Evolutionary conservation across 305 asterid species (phyloP).

Genomic region (Lippia alba): DNA sequence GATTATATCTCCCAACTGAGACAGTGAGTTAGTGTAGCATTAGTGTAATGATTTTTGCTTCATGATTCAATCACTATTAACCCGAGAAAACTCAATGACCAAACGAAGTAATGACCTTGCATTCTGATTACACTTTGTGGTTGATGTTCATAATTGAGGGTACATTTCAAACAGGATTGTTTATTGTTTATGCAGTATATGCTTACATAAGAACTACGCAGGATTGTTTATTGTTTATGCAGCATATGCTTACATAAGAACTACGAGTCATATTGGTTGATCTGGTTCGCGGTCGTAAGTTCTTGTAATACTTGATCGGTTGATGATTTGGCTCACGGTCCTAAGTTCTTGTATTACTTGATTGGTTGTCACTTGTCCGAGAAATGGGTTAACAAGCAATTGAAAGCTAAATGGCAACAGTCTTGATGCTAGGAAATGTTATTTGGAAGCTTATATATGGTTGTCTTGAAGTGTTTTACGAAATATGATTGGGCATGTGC

Average conservation of each 20-base stretch:
- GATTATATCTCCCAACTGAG: slow-evolving; percentile 34
- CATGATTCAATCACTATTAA: slow-evolving; percentile 19
- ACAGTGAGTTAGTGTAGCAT: slow-evolving; percentile 34
- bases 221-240: slow-evolving; percentile 1
- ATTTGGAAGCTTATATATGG: background rate
- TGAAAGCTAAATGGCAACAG: background rate
- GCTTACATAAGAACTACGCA: background rate
- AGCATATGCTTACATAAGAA: no score
- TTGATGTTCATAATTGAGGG: slow-evolving; percentile 31
- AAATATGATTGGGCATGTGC: background rate
- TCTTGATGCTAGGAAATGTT: background rate
- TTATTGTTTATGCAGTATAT: background rate
- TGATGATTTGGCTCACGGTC: background rate
- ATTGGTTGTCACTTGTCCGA: background rate
- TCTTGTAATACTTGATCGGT: no score
- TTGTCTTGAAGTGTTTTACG: background rate
- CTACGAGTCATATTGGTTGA: no score
- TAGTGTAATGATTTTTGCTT: slow-evolving; percentile 31
- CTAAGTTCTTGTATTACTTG: background rate
- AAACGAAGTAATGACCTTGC: background rate
- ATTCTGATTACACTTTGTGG: slow-evolving; percentile 7
- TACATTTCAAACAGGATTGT: slow-evolving; percentile 17
- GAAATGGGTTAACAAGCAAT: background rate
- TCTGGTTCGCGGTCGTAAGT: no score
- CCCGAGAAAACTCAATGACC: background rate